These are phyloP conservation scores for Meira miltonrushii DNA, from an alignment of 1,284 basidiomycete genomes.

Conservation along the genomic window DNA sequence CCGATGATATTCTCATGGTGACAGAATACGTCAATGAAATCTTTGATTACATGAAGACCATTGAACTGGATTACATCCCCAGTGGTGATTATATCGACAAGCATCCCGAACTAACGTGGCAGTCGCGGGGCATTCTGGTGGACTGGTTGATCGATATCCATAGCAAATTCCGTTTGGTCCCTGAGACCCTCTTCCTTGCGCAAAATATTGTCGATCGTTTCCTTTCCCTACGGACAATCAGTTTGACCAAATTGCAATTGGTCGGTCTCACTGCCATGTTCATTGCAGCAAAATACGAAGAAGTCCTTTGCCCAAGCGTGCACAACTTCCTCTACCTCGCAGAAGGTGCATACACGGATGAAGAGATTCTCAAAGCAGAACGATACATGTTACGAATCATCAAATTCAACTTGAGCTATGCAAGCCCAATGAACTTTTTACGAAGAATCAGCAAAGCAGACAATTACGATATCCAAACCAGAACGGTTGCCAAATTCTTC, in stretches of 20 bases:
- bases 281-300: constrained; percentile 90
- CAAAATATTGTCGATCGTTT: constrained; percentile 96
- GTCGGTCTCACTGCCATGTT: constrained; percentile 92
- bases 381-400: constrained; percentile 86
- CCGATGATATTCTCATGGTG: constrained; percentile 93
- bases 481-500: constrained; percentile 74
- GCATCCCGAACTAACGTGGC: constrained; percentile 50
- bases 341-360: constrained; percentile 47
- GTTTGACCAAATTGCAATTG: constrained; percentile 86
- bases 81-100: constrained; percentile 46
- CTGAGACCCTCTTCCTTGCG: constrained; percentile 91
- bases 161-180: constrained; percentile 82
- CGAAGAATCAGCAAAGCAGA: constrained; percentile 59
- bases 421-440: constrained; percentile 88
- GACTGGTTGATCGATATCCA: constrained; percentile 98
- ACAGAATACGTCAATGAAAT: constrained; percentile 93
- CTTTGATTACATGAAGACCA: constrained; percentile 76
- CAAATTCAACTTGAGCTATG: constrained; percentile 85
- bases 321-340: constrained; percentile 66
- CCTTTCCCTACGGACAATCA: constrained; percentile 81
- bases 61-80: constrained; percentile 39
- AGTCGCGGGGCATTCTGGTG: constrained; percentile 72
- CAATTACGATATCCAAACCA: constrained; percentile 68
- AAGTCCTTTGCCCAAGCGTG: constrained; percentile 85
- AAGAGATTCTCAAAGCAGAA: constrained; percentile 62